Evolutionary conservation across 306 rosid species (phyloP).

Genomic region (Prunus fruticosa): DNA sequence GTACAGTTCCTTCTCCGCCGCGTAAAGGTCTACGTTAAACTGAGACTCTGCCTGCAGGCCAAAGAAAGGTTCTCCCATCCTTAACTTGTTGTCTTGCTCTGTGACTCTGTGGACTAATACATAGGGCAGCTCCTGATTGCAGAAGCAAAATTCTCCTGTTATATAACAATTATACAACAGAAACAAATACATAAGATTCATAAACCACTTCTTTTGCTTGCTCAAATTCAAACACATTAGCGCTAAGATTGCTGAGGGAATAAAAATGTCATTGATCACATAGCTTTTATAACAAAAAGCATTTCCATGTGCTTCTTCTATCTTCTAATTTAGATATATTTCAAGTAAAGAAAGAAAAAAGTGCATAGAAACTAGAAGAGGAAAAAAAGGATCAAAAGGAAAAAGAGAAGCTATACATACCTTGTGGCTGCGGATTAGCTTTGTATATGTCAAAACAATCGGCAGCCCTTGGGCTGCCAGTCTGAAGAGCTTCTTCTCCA

Average conservation of each 20-base stretch:
- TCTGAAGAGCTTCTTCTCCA: constrained; percentile 44
- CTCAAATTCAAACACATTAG: no score
- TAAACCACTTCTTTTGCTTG: not conserved
- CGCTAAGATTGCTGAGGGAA: no score
- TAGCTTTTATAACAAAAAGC: no score
- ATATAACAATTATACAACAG: not conserved
- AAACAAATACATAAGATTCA: not conserved
- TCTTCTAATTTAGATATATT: no score
- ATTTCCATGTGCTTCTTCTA: not conserved
- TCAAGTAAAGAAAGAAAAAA: no score
- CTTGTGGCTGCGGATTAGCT: constrained; percentile 15
- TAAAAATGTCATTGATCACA: no score
- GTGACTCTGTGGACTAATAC: constrained; percentile 46
- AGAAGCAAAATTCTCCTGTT: constrained; percentile 36
- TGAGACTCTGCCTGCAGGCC: constrained; percentile 31
- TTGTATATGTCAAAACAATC: constrained; percentile 47
- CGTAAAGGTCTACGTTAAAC: constrained; percentile 24
- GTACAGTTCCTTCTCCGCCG: constrained; percentile 43
- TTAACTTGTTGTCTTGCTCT: constrained; percentile 41
- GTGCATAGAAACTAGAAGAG: no score
- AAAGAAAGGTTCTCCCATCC: constrained; percentile 34
- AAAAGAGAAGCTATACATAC: constrained; percentile 7
- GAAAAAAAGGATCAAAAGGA: not conserved
- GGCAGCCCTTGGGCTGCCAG: constrained; percentile 64
- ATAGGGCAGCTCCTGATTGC: constrained; percentile 26